Base-by-base conservation (phyloP, 129 eudicot genomes). In the Tagetes erecta region DNA sequence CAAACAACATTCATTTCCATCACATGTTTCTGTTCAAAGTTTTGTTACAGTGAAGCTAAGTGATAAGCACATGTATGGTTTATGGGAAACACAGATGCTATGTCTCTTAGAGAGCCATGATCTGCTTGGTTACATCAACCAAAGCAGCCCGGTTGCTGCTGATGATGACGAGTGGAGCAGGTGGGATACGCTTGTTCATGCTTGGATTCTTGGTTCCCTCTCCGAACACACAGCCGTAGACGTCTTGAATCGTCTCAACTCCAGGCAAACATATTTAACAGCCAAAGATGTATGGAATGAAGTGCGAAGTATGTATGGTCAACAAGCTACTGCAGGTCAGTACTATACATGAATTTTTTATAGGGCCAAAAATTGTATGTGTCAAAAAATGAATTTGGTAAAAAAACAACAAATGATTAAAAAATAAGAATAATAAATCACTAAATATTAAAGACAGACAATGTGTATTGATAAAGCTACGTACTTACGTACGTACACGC, bases 31-130 rank as follows among this genome's bases (percentile, higher is more conserved):
- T 9, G 66, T 35, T 20, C 66, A 10, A 35, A 33, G 42, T 42
- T 60, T 60, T 60, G 41, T 60, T 34, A 60, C 66, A 9, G 66
- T 60, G 41, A 60, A 60, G 66, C 66, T 60, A 11, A 60, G 66
- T 11, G 42, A 4, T 4, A 60, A 35, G 41, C 2, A 8, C 14
- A 10, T 34, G 66, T 60, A 60, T 35, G 8, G 20, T 35, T 3
- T 60, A 3, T 60, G 66, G 66, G 35, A 60, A 60, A 33, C 42
- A 11, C 66, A 60, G 41, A 60, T 60, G 66, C 42, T 60, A 34
- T 8, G 6, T 60, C 42, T 60, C 2, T 60, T 60, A 60, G 14
- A 60, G 66, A 60, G 66, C 41, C 66, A 60, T 33, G 66, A 60
- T 9, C 34, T 60, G 66, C 66, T 60, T 35, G 41, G 42, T 60